Conservation (phyloP, 305 asterid species). For the Galium porrigens region DNA sequence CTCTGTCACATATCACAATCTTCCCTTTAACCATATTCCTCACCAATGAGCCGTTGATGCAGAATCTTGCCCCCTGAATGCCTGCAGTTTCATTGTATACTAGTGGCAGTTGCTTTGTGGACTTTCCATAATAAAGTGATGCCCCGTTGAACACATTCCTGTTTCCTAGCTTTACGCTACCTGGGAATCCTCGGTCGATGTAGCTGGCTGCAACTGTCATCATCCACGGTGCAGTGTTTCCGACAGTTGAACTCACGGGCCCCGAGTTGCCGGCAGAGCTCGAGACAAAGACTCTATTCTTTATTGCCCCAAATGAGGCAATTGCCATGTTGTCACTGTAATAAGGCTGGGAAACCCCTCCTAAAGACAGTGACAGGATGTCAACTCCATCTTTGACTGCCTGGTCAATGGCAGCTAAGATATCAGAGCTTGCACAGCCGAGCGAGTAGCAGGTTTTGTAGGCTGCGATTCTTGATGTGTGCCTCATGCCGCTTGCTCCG, state of each 20-base stretch:
- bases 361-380: slow-evolving; percentile 47
- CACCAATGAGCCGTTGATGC: slow-evolving; percentile 33
- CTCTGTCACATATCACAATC: slow-evolving; percentile 56
- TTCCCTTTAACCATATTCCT: slow-evolving; percentile 33
- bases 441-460: slow-evolving; percentile 48
- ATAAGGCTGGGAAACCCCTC: slow-evolving; percentile 36
- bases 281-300: slow-evolving; percentile 38
- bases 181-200: slow-evolving; percentile 37
- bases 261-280: slow-evolving; percentile 67
- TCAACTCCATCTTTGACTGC: slow-evolving; percentile 59
- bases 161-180: slow-evolving; percentile 33
- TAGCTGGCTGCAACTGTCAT: slow-evolving; percentile 63
- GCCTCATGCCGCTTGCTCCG: slow-evolving; percentile 46
- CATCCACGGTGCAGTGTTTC: slow-evolving; percentile 62
- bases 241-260: slow-evolving; percentile 27
- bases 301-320: slow-evolving; percentile 47
- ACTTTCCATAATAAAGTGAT: slow-evolving; percentile 36
- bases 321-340: slow-evolving; percentile 41
- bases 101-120: slow-evolving; percentile 25
- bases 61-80: slow-evolving; percentile 26
- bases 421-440: slow-evolving; percentile 46
- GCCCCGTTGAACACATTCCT: slow-evolving; percentile 35
- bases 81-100: slow-evolving; percentile 36
- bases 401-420: slow-evolving; percentile 55
- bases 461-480: slow-evolving; percentile 49